A percentile compares a stretch with the other conserved stretches of the same genome.
These are phyloP conservation scores for sunflower (Helianthus annuus) DNA, from an alignment of 129 eudicot species.

Conservation along the genomic window DNA sequence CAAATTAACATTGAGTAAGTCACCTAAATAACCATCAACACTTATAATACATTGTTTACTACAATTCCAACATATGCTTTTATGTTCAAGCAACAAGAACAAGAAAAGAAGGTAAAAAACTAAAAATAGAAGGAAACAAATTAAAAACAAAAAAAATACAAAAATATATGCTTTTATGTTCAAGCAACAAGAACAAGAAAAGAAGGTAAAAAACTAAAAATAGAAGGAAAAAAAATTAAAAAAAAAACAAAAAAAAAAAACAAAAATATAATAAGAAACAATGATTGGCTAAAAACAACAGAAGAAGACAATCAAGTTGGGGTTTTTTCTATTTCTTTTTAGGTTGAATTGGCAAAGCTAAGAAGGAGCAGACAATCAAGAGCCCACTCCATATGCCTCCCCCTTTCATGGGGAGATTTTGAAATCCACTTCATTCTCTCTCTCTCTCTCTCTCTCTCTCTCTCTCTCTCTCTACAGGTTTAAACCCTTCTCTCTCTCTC, in stretches of 20 bases:
- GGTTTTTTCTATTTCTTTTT: neutral
- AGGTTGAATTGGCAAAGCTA: slow-evolving; percentile 24
- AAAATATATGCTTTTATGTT: no score
- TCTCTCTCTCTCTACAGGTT: slow-evolving; percentile 26
- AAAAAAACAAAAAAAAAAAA: no score
- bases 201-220: neutral
- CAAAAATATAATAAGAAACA: no score
- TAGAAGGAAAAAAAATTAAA: neutral
- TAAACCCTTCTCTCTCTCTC: slow-evolving; percentile 2
- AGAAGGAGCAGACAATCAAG: slow-evolving; percentile 24
- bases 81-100: no score
- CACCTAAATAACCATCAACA: no score
- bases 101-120: neutral
- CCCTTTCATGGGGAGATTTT: slow-evolving; percentile 15
- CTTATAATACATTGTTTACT: no score
- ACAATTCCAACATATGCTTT: no score
- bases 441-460: slow-evolving; percentile 5
- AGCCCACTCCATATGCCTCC: slow-evolving; percentile 1
- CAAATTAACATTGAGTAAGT: no score
- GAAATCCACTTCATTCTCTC: slow-evolving; percentile 18
- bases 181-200: no score
- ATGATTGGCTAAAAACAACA: no score
- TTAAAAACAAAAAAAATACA: no score
- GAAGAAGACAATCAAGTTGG: neutral
- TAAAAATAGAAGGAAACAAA: no score